Percentiles rank a stretch among this genome's conserved stretches.
Conservation (phyloP, 129 eudicot species). For the Lactuca sativa region DNA sequence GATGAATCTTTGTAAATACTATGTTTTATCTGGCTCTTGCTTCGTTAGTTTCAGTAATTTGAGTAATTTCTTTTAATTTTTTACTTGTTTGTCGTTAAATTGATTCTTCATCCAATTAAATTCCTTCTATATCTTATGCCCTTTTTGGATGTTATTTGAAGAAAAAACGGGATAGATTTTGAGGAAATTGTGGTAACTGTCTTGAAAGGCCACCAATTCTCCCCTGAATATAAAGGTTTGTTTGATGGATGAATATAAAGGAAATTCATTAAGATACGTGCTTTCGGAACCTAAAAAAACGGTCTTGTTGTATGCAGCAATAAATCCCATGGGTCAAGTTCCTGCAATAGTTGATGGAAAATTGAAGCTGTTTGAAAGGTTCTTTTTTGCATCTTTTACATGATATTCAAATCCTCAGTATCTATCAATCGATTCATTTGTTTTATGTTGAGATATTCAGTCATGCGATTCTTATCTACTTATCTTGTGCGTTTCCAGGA, state of each 20-base stretch:
- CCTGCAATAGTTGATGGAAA: constrained; percentile 70
- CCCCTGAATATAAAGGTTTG: constrained; percentile 65
- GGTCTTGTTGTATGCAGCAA: constrained; percentile 34
- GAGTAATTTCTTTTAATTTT: too few relatives aligned
- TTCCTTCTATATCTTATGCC: too few relatives aligned
- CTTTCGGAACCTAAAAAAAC: too few relatives aligned
- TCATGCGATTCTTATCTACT: constrained; percentile 10
- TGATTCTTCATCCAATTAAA: not conserved
- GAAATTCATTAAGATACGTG: too few relatives aligned
- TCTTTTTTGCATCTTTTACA: not conserved
- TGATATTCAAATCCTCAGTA: too few relatives aligned
- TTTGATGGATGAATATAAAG: not conserved
- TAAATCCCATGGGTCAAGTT: constrained; percentile 65
- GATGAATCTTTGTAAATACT: too few relatives aligned
- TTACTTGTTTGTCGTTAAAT: too few relatives aligned
- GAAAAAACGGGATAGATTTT: constrained; percentile 62
- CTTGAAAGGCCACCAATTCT: constrained; percentile 42
- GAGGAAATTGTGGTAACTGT: constrained; percentile 57
- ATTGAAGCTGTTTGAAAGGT: constrained; percentile 70
- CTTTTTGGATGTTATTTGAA: constrained; percentile 15
- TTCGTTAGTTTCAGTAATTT: too few relatives aligned
- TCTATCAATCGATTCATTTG: not conserved
- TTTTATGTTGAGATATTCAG: constrained; percentile 22
- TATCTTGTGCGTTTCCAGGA: constrained; percentile 19
- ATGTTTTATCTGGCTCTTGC: too few relatives aligned